Percentiles rank a stretch among this genome's conserved stretches.
These are phyloP conservation scores for Beauveria bassiana DNA, from an alignment of 2,329 filamentous ascomycete genomes.

Conservation along the genomic window DNA sequence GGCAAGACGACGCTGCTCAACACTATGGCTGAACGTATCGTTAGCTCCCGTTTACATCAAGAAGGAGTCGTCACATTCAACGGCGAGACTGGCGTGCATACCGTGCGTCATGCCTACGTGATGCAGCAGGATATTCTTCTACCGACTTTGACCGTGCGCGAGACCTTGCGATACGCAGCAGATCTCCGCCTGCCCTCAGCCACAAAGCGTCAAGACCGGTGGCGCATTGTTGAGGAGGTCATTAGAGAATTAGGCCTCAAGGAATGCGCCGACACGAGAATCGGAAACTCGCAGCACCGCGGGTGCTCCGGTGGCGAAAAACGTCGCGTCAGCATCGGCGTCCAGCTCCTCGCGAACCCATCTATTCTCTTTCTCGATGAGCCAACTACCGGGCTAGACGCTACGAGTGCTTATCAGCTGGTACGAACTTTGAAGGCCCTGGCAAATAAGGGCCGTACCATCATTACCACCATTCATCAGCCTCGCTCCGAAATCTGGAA, in stretches of 20 bases:
- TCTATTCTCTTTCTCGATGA: constrained; percentile 73
- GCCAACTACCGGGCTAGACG: constrained; percentile 70
- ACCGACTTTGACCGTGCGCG: constrained; percentile 65
- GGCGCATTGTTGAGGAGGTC: constrained; percentile 63
- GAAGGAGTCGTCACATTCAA: constrained; percentile 57
- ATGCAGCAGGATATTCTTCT: constrained; percentile 71
- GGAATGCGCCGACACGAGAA: constrained; percentile 67
- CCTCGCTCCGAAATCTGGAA: constrained; percentile 74
- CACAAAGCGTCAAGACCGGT: constrained; percentile 50
- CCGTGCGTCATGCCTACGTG: constrained; percentile 58
- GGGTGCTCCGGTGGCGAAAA: constrained; percentile 77
- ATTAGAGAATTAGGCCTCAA: constrained; percentile 69
- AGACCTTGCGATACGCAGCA: constrained; percentile 67
- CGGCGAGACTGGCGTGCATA: constrained; percentile 41
- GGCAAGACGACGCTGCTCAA: constrained; percentile 69
- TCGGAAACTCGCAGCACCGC: constrained; percentile 63
- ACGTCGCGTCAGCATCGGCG: constrained; percentile 66
- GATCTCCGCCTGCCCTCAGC: constrained; percentile 61
- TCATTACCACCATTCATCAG: constrained; percentile 70
- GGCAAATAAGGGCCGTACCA: constrained; percentile 59
- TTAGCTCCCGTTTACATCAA: constrained; percentile 42
- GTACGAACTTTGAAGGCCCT: constrained; percentile 62
- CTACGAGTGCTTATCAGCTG: constrained; percentile 68
- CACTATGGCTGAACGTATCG: constrained; percentile 61
- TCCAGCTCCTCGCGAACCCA: constrained; percentile 72